A percentile compares a stretch with the other conserved stretches of the same genome.
These are phyloP conservation scores for Eucalyptus camaldulensis DNA, from an alignment of 345 rosid species.

Conservation along the genomic window DNA sequence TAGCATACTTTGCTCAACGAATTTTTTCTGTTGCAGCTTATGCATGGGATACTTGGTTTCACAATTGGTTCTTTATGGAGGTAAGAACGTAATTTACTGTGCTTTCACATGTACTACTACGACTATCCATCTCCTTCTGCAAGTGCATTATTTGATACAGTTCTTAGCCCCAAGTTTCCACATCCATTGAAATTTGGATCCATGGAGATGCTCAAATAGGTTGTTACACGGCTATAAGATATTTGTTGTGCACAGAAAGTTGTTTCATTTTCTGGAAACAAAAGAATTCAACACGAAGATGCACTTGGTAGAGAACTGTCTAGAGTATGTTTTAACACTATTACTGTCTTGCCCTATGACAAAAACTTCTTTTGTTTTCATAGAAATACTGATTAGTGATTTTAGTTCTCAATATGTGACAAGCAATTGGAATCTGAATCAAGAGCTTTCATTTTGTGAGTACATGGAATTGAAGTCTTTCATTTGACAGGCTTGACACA, in stretches of 20 bases:
- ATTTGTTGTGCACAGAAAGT: not conserved
- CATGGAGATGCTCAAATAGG: not conserved
- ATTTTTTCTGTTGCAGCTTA: conserved; percentile 38
- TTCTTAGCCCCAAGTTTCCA: not conserved
- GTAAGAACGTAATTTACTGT: conserved; percentile 9
- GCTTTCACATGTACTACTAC: not conserved
- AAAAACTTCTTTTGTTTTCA: not conserved
- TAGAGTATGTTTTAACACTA: not conserved
- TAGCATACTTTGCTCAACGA: not conserved
- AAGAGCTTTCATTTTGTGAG: not conserved
- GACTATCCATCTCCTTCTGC: not conserved
- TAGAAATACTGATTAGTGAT: not conserved
- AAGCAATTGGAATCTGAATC: not conserved
- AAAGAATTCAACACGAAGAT: not conserved
- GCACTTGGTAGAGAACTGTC: not conserved
- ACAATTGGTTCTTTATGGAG: conserved; percentile 86
- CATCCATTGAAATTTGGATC: not conserved
- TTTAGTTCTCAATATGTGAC: not conserved
- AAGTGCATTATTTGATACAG: not conserved
- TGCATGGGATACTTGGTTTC: conserved; percentile 79
- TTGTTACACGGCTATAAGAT: not conserved
- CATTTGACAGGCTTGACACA: not conserved
- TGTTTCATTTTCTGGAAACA: not conserved
- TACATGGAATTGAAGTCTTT: not conserved
- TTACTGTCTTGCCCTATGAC: not conserved